Percentiles rank a stretch among this genome's conserved stretches.
Conservation (phyloP, 2,329 filamentous ascomycete species). For the Alternaria solani region DNA sequence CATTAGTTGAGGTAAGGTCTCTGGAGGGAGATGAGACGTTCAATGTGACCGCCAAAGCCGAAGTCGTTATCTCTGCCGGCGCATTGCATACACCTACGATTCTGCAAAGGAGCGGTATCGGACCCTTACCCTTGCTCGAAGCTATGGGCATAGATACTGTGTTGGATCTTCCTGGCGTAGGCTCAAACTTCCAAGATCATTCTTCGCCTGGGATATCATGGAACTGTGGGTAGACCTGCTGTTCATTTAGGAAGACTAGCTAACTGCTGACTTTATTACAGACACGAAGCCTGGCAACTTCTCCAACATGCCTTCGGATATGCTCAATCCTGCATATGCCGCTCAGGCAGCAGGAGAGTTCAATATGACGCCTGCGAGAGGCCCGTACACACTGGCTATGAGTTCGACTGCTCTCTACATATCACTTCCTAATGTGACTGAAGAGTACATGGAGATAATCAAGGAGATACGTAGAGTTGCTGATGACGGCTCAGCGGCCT, state of each 20-base stretch:
- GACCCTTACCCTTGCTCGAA: constrained; percentile 56
- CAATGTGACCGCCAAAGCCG: constrained; percentile 1
- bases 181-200: constrained; percentile 69
- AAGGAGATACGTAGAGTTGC: constrained; percentile 1
- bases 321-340: constrained; percentile 10
- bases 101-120: constrained; percentile 68
- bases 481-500: not conserved
- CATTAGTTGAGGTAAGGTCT: constrained; percentile 42
- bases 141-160: constrained; percentile 58
- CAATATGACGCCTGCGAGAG: constrained; percentile 12
- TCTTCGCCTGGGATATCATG: constrained; percentile 3
- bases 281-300: constrained; percentile 12
- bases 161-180: constrained; percentile 66
- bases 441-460: not conserved
- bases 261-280: not conserved
- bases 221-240: constrained; percentile 1
- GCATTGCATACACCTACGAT: constrained; percentile 61
- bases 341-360: constrained; percentile 6
- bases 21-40: not conserved
- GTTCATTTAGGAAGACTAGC: too few relatives aligned
- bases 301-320: constrained; percentile 10
- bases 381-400: constrained; percentile 17
- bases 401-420: constrained; percentile 11
- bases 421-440: constrained; percentile 6
- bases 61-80: constrained; percentile 53